Evolutionary conservation across 345 rosid genomes (phyloP).

Genomic region (Eutrema japonicum): DNA sequence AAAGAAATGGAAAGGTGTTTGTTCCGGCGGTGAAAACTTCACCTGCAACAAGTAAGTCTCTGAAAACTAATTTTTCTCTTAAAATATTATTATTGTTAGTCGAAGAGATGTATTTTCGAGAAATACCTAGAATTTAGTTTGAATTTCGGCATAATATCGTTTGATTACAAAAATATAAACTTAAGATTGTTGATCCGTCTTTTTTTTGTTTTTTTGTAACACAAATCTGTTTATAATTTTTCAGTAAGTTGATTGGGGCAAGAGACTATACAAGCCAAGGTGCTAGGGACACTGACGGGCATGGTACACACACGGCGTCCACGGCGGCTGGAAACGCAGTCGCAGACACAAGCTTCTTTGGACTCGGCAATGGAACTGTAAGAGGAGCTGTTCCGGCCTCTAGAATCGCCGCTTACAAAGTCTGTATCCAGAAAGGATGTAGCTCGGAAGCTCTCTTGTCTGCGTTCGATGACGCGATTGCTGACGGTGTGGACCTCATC

Average conservation of each 20-base stretch:
- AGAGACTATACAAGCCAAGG: conserved; percentile 39
- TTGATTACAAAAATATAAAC: not conserved
- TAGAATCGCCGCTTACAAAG: conserved; percentile 53
- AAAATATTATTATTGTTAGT: too few relatives aligned
- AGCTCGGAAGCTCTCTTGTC: conserved; percentile 35
- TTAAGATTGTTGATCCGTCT: conserved; percentile 3
- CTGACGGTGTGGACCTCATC: conserved; percentile 54
- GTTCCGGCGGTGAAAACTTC: conserved; percentile 49
- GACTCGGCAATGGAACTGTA: conserved; percentile 51
- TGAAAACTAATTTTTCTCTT: too few relatives aligned
- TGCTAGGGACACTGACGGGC: conserved; percentile 21
- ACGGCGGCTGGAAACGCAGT: conserved; percentile 59
- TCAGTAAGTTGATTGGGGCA: conserved; percentile 41
- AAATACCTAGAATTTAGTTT: not conserved
- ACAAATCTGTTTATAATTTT: not conserved
- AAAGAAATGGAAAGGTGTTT: conserved; percentile 55
- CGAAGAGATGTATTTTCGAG: too few relatives aligned
- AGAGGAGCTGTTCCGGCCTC: conserved; percentile 60
- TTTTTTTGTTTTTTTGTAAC: too few relatives aligned
- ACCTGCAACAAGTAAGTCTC: conserved; percentile 56
- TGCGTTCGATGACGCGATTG: conserved; percentile 48
- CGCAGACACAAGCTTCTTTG: conserved; percentile 42
- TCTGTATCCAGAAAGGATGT: conserved; percentile 14
- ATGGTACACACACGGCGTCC: conserved; percentile 65
- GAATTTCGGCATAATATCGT: not conserved